These are phyloP conservation scores for Suhomyces maxii DNA, from an alignment of 1,139 yeast genomes.

Conservation along the genomic window DNA sequence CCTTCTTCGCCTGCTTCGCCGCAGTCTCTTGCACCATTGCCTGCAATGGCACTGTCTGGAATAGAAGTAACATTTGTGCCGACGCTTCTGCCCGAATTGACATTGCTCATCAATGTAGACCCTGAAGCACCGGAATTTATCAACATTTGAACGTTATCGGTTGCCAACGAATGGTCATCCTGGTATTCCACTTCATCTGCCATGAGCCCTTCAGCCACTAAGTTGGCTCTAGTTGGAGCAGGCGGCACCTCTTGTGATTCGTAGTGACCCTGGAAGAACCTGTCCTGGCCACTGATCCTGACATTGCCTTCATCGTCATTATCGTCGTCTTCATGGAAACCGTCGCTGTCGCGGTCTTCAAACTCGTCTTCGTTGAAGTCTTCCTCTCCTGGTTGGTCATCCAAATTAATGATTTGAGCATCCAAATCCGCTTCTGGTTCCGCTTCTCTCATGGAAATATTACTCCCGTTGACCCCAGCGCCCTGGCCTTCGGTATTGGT, in stretches of 20 bases:
- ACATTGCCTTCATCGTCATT: slow-evolving; percentile 16
- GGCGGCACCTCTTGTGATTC: slow-evolving; percentile 1
- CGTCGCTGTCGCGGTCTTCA: slow-evolving; percentile 1
- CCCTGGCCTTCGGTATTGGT: slow-evolving; percentile 14
- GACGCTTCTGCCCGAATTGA: slow-evolving; percentile 20
- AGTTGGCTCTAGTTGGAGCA: slow-evolving; percentile 10
- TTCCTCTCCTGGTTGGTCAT: slow-evolving; percentile 20
- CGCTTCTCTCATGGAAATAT: slow-evolving; percentile 7
- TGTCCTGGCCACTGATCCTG: background rate
- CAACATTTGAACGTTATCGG: slow-evolving; percentile 16
- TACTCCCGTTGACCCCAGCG: slow-evolving; percentile 10
- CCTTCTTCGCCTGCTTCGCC: slow-evolving; percentile 23
- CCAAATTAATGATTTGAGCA: slow-evolving; percentile 49
- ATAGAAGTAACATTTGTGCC: slow-evolving; percentile 22
- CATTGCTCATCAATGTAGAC: slow-evolving; percentile 8
- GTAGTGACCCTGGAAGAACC: slow-evolving; percentile 1
- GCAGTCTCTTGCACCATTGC: slow-evolving; percentile 3
- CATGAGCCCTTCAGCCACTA: slow-evolving; percentile 44
- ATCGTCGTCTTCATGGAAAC: slow-evolving; percentile 10
- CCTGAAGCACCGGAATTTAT: slow-evolving; percentile 22
- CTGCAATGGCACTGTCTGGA: slow-evolving; percentile 15
- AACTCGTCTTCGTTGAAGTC: slow-evolving; percentile 16
- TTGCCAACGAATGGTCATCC: slow-evolving; percentile 46
- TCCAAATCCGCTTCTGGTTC: slow-evolving; percentile 41
- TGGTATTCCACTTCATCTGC: slow-evolving; percentile 62